Base-by-base conservation (phyloP, 805 yeast species). In the Saccharomycopsis olivae region DNA sequence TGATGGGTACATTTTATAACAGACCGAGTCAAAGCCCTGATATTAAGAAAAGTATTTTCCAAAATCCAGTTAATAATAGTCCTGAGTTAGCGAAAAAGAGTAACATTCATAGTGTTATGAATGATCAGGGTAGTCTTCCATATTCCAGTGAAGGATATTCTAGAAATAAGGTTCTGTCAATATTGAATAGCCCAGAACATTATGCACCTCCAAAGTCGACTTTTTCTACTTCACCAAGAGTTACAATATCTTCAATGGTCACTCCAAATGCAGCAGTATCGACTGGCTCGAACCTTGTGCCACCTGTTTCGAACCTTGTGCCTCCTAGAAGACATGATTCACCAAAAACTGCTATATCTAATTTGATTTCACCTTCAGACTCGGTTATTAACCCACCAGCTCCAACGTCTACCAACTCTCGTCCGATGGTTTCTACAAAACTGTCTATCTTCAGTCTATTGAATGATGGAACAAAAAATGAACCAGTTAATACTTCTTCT, bases 331-430 rank as follows among this genome's bases (percentile, higher is more conserved):
- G 11, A 8, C 10, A 6, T 28, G 31, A 28, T 28, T 35, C 44
- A 10, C 41, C 38, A 20, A 36, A 30, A 19, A 29, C 42, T 5
- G 31, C 41, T 5, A 39, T 35, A 13, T 29, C 39, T 13, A 33
- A 38, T 25, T 36, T 15, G 14, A 35, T 25, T 23, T 8, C 27
- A 23, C n/a, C n/a, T n/a, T n/a, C n/a, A n/a, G n/a, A n/a, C n/a
- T n/a, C n/a, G n/a, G n/a, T n/a, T n/a, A n/a, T n/a, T n/a, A n/a
- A n/a, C n/a, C n/a, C n/a, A n/a, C n/a, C n/a, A n/a, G n/a, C n/a
- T n/a, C n/a, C n/a, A n/a, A n/a, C n/a, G n/a, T n/a, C n/a, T n/a
- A n/a, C n/a, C n/a, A n/a, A n/a, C n/a, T n/a, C n/a, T n/a, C n/a
- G n/a, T n/a, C n/a, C n/a, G n/a, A n/a, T n/a, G n/a, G n/a, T n/a